Conservation (phyloP, 257 asterid species). For the Ilex aquifolium region DNA sequence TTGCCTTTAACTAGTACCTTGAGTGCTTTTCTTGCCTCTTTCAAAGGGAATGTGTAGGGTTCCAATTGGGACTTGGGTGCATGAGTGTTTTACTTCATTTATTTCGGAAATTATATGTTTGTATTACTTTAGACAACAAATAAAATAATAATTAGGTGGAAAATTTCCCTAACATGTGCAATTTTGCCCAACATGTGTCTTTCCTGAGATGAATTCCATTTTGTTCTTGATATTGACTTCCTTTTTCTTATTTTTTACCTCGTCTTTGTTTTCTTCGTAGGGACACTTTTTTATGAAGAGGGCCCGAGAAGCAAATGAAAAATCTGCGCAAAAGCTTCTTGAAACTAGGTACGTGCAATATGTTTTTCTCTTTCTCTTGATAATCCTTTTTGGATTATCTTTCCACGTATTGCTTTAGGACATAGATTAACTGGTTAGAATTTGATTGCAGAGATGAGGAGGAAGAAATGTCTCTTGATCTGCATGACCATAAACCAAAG, state of each 20-base stretch:
- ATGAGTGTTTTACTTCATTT: neutral
- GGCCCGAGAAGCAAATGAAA: constrained; percentile 76
- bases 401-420: constrained; percentile 1
- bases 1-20: too few relatives aligned
- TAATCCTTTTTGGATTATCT: constrained; percentile 4
- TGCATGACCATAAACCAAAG: constrained; percentile 51
- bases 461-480: constrained; percentile 40
- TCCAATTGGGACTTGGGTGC: too few relatives aligned
- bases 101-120: neutral
- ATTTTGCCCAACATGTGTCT: too few relatives aligned
- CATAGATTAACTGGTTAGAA: constrained; percentile 2
- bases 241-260: constrained; percentile 1
- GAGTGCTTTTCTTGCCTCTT: too few relatives aligned
- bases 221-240: neutral
- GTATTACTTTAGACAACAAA: neutral
- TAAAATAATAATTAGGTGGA: neutral
- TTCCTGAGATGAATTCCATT: neutral
- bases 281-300: constrained; percentile 58
- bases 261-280: constrained; percentile 22
- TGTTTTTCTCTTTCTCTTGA: constrained; percentile 10
- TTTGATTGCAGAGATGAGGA: constrained; percentile 42
- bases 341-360: constrained; percentile 39
- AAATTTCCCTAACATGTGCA: constrained; percentile 4
- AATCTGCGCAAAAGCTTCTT: constrained; percentile 46
- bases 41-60: too few relatives aligned